Evolutionary conservation across 228 moss, liverwort and hornwort genomes (phyloP).

Genomic region (Sphagnum fallax): DNA sequence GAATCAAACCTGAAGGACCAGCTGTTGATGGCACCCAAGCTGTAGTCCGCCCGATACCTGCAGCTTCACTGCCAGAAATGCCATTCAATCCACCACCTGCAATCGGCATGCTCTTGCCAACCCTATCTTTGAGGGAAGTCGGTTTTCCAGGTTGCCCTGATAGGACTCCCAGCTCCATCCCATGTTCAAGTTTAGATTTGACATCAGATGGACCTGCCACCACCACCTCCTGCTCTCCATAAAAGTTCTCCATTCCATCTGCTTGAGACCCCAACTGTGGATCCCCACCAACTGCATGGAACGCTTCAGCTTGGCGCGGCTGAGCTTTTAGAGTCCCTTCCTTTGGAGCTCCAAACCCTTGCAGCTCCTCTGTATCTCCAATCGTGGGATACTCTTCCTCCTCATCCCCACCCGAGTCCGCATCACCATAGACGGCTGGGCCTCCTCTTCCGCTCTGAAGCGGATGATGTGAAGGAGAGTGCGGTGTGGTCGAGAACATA

Average conservation of each 20-base stretch:
- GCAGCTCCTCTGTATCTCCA: constrained; percentile 17
- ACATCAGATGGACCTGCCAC: constrained; percentile 13
- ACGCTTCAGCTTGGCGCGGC: no score
- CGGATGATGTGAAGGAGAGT: constrained; percentile 14
- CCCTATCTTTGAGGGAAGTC: constrained; percentile 5
- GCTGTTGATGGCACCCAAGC: no score
- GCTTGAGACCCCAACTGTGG: constrained; percentile 4
- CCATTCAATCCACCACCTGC: constrained; percentile 22
- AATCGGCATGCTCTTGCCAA: constrained; percentile 7
- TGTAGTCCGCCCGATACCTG: constrained; percentile 20
- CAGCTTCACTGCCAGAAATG: constrained; percentile 25
- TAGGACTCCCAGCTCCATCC: constrained; percentile 1
- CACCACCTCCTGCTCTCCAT: neutral
- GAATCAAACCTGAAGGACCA: no score
- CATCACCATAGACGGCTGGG: constrained; percentile 14
- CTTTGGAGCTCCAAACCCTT: no score
- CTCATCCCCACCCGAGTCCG: constrained; percentile 29
- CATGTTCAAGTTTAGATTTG: constrained; percentile 31
- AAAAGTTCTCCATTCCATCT: constrained; percentile 14
- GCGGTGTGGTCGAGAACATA: constrained; percentile 23
- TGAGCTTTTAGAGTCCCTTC: no score
- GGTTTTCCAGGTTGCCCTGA: constrained; percentile 15
- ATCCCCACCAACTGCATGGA: no score
- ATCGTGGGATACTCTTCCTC: constrained; percentile 47
- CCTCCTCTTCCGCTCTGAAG: constrained; percentile 44